Evolutionary conservation across 306 rosid species (phyloP), one percentile per base, ranked within the genome.

Genomic region (Cotoneaster glaucophyllus): DNA sequence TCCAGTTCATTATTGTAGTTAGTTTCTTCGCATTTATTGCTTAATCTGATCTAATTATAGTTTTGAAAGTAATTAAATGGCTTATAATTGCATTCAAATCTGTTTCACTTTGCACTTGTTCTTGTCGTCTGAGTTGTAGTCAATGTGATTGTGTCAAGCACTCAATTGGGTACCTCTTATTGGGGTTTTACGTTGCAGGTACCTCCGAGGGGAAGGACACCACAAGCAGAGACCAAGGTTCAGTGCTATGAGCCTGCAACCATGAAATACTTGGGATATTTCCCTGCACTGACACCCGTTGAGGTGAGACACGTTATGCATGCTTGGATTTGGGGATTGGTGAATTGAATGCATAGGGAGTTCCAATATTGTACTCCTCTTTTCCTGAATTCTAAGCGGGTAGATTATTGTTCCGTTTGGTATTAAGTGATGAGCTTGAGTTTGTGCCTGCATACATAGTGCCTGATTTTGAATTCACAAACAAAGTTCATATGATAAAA

Each of bases 241-340:
- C 90, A 83, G 78, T 95, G 99, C 83, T 95, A 92, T 56, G 99
- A 95, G 74, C 99, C 97, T 50, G 97, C 97, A 32, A 92, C 96
- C 24, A 92, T 92, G 99, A 95, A 95, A 69, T 95, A 95, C 85
- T 79, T 95, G 84, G 99, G 99, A 72, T 89, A 11, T 77, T 79
- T 74, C 78, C 86, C 99, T 31, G 93, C 97, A 25, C 81, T 90
- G 83, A 78, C 96, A 3, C 85, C 85, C 3, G 87, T 70, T 14
- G 97, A 89, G 99, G 97, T 95, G 65, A 45, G 92, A 79, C 67
- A 57, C 73, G 50, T 73, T 80, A 71, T 83, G 50, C 53, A 70
- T 78, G 57, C 57, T 71, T 26, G 71, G 71, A 75, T 15, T 39
- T 52, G 69, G 29, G 66, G 32, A 22, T 71, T 65, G 28, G 67